Conservation (phyloP, 257 asterid species). For the Sherardia arvensis region DNA sequence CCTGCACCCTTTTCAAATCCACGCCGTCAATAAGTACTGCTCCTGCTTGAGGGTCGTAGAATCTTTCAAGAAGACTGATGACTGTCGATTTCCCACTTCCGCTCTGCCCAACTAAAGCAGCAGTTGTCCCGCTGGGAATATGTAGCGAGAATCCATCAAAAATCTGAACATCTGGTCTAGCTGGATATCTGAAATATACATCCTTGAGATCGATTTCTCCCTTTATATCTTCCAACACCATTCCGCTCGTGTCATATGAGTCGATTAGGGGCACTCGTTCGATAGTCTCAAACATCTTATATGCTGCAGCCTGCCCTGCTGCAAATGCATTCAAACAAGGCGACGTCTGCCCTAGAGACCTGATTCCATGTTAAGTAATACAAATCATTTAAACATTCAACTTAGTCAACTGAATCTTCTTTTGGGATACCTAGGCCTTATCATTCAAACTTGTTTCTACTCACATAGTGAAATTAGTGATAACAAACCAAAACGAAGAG, state of each 20-base stretch:
- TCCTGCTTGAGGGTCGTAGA: constrained; percentile 68
- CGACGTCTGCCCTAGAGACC: constrained; percentile 55
- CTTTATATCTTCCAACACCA: constrained; percentile 31
- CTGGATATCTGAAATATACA: constrained; percentile 53
- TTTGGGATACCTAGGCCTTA: no score
- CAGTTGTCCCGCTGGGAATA: constrained; percentile 40
- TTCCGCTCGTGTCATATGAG: constrained; percentile 36
- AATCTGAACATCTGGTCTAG: constrained; percentile 70
- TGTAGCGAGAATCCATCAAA: constrained; percentile 47
- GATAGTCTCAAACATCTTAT: constrained; percentile 52
- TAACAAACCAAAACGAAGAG: no score
- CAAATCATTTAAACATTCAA: not conserved
- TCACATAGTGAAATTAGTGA: no score
- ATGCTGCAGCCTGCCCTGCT: constrained; percentile 57
- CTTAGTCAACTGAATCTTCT: not conserved
- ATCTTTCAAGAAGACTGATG: constrained; percentile 55
- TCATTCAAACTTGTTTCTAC: no score
- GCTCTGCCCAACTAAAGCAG: constrained; percentile 78
- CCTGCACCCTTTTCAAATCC: constrained; percentile 34
- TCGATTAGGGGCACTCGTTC: constrained; percentile 43
- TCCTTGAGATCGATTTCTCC: constrained; percentile 65
- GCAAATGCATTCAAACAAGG: constrained; percentile 53
- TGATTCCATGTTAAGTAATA: constrained; percentile 14
- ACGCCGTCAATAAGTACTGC: constrained; percentile 45
- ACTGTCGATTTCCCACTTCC: constrained; percentile 84